phyloP scores from a whole-genome alignment of 441 rosid species.

The Euphorbia schlechtendalii region DNA sequence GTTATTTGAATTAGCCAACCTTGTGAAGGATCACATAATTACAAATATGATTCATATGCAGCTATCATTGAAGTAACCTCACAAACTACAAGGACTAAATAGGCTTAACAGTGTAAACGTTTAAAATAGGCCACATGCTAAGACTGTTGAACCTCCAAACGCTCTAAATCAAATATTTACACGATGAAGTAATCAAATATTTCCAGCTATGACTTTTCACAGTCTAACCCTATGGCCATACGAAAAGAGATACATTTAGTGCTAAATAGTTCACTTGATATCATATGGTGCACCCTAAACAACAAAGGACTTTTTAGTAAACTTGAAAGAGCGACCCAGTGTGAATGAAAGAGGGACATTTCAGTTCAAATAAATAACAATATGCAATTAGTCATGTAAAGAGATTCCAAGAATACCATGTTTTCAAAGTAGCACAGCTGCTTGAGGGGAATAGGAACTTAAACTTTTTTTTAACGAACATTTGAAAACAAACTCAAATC shows the following conservation, averaged over 20 bases:
- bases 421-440: neutral
- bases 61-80: neutral
- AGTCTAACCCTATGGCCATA: neutral
- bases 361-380: neutral
- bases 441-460: too few relatives aligned
- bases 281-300: neutral
- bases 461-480: neutral
- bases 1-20: too few relatives aligned
- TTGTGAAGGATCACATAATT: too few relatives aligned
- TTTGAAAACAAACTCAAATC: neutral
- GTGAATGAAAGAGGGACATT: neutral
- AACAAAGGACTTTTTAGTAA: neutral
- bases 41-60: neutral
- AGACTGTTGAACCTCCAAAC: neutral
- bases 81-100: neutral
- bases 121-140: neutral
- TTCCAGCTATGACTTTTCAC: neutral
- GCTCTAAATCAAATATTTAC: neutral
- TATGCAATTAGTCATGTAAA: neutral
- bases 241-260: neutral
- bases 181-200: neutral
- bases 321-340: neutral
- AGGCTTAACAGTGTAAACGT: neutral
- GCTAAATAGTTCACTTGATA: neutral
- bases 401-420: neutral